These are phyloP conservation scores for Candida tallmaniae DNA, from an alignment of 805 yeast genomes.

Conservation along the genomic window DNA sequence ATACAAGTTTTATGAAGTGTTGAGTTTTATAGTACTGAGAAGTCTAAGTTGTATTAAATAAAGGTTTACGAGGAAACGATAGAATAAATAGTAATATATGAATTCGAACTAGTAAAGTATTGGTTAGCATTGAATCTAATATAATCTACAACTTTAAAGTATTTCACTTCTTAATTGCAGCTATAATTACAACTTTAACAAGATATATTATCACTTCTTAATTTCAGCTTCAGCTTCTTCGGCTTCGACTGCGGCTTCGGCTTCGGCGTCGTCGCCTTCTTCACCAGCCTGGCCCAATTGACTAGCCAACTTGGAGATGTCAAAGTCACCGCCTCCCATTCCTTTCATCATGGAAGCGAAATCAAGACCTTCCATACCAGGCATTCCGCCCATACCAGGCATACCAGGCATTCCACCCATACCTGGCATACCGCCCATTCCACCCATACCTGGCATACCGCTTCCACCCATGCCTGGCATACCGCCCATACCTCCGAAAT, in stretches of 20 bases:
- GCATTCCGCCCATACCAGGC: slow-evolving; percentile 25
- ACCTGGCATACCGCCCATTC: slow-evolving; percentile 16
- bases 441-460: slow-evolving; percentile 24
- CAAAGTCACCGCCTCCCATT: slow-evolving; percentile 28
- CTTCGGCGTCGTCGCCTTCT: slow-evolving; percentile 20
- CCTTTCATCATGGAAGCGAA: slow-evolving; percentile 20
- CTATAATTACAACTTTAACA: too few species aligned
- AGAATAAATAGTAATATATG: too few species aligned
- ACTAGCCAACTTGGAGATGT: slow-evolving; percentile 35
- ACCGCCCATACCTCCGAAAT: slow-evolving; percentile 26
- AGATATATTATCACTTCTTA: too few species aligned
- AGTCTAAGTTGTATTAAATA: too few species aligned
- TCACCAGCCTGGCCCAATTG: slow-evolving; percentile 41
- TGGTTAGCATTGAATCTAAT: too few species aligned
- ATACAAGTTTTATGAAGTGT: too few species aligned
- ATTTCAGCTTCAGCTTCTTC: too few species aligned
- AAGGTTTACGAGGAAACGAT: too few species aligned
- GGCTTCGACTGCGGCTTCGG: slow-evolving; percentile 17
- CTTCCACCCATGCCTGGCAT: slow-evolving; percentile 26
- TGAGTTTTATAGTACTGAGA: too few species aligned
- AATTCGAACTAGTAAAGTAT: too few species aligned
- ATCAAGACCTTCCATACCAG: slow-evolving; percentile 29
- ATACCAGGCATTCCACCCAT: slow-evolving; percentile 19
- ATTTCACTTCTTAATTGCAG: too few species aligned
- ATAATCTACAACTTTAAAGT: too few species aligned